A percentile compares a stretch with the other conserved stretches of the same genome.
These are phyloP conservation scores for Penicillium alfredii DNA, from an alignment of 495 filamentous ascomycete genomes.

Conservation along the genomic window DNA sequence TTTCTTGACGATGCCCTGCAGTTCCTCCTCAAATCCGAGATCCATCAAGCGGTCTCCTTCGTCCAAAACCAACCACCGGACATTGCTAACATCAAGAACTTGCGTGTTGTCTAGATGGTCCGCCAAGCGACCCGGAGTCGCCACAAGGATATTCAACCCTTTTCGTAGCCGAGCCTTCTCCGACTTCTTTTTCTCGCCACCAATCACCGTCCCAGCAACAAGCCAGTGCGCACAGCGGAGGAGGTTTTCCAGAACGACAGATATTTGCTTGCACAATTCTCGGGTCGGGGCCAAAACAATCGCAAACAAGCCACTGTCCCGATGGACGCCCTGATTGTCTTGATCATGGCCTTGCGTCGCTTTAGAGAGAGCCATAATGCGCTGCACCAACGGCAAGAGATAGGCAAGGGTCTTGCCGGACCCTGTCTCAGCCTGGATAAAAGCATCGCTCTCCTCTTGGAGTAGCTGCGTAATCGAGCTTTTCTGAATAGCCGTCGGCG, in stretches of 20 bases:
- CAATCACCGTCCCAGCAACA: constrained; percentile 85
- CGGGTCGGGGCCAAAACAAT: constrained; percentile 87
- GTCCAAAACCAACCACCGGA: constrained; percentile 89
- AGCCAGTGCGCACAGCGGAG: constrained; percentile 83
- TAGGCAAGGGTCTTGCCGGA: constrained; percentile 97
- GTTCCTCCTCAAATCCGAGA: constrained; percentile 88
- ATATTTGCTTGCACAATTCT: constrained; percentile 90
- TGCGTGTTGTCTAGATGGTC: constrained; percentile 92
- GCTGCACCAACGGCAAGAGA: constrained; percentile 81
- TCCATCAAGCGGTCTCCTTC: constrained; percentile 97
- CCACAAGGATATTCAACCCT: constrained; percentile 89
- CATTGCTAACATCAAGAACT: constrained; percentile 78
- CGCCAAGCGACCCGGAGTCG: constrained; percentile 81
- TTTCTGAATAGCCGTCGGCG: constrained; percentile 92
- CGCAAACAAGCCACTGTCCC: constrained; percentile 85
- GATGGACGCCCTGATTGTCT: constrained; percentile 54
- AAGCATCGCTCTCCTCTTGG: constrained; percentile 81
- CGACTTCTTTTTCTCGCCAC: constrained; percentile 94
- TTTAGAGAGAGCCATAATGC: constrained; percentile 69
- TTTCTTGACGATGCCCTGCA: constrained; percentile 72
- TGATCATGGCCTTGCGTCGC: constrained; percentile 14
- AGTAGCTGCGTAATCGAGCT: constrained; percentile 72
- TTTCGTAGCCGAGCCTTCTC: constrained; percentile 92
- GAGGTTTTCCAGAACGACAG: constrained; percentile 71
- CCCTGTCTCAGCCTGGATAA: constrained; percentile 94